Evolutionary conservation across 805 yeast species (phyloP).

Genomic region (Candida jianshihensis): DNA sequence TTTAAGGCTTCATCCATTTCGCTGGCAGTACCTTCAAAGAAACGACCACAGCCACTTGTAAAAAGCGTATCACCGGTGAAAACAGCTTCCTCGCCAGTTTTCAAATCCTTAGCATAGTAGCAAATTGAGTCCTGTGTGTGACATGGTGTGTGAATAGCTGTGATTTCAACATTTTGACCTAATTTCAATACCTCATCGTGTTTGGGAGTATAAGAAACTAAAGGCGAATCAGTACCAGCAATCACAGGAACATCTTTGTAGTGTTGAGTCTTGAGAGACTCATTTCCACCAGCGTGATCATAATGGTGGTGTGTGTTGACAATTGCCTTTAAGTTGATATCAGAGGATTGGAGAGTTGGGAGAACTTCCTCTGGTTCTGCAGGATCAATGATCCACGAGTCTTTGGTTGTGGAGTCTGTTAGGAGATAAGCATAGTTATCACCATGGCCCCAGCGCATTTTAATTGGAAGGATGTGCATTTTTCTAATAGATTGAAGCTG

Average conservation of each 20-base stretch:
- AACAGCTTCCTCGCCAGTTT: constrained; percentile 61
- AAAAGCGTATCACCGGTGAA: constrained; percentile 96
- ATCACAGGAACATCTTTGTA: constrained; percentile 53
- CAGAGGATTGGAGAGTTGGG: constrained; percentile 34
- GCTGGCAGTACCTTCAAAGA: constrained; percentile 82
- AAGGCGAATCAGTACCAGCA: constrained; percentile 79
- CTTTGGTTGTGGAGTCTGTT: constrained; percentile 54
- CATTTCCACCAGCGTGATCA: constrained; percentile 91
- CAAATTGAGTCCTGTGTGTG: constrained; percentile 97
- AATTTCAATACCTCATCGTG: constrained; percentile 55
- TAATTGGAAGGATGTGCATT: constrained; percentile 79
- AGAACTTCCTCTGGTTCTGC: constrained; percentile 75
- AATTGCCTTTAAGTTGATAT: constrained; percentile 57
- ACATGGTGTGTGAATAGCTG: constrained; percentile 93
- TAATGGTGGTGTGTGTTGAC: constrained; percentile 96
- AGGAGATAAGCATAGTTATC: constrained; percentile 85
- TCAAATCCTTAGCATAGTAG: constrained; percentile 60
- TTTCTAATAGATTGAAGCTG: constrained; percentile 26
- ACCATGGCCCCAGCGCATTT: constrained; percentile 94
- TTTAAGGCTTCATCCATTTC: constrained; percentile 76
- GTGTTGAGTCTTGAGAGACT: constrained; percentile 21
- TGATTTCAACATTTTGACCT: constrained; percentile 58
- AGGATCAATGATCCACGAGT: constrained; percentile 86
- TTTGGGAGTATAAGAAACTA: constrained; percentile 63
- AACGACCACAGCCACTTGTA: constrained; percentile 92